Evolutionary conservation across 2,329 filamentous ascomycete species (phyloP).

Genomic region (Bertia moriformis): DNA sequence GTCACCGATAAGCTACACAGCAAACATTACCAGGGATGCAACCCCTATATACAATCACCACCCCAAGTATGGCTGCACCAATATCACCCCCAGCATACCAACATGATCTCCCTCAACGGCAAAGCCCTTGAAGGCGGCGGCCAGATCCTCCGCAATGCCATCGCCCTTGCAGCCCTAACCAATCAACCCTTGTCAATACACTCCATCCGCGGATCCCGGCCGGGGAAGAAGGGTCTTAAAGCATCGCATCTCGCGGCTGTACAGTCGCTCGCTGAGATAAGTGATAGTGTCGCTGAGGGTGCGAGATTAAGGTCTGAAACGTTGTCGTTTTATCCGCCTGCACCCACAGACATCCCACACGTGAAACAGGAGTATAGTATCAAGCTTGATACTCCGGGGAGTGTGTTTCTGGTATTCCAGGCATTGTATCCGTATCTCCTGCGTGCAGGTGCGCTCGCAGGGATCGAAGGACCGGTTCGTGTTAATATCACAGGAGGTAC

Average conservation of each 20-base stretch:
- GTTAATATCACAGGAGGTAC: background rate
- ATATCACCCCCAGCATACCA: too few species aligned
- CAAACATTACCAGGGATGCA: too few species aligned
- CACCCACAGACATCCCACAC: background rate
- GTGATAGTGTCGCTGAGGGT: slow-evolving; percentile 10
- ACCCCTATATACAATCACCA: too few species aligned
- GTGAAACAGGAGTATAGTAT: slow-evolving; percentile 11
- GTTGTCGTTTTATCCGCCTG: background rate
- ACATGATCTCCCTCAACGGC: slow-evolving; percentile 32
- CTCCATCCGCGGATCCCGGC: slow-evolving; percentile 35
- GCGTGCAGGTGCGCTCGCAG: slow-evolving; percentile 6
- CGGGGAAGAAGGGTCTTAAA: slow-evolving; percentile 36
- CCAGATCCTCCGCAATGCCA: slow-evolving; percentile 37
- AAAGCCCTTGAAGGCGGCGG: slow-evolving; percentile 46
- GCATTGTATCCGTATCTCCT: slow-evolving; percentile 42
- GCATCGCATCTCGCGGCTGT: slow-evolving; percentile 39
- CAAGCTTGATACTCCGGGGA: slow-evolving; percentile 30
- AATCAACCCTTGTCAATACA: slow-evolving; percentile 25
- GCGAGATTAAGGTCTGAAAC: background rate
- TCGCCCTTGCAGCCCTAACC: background rate
- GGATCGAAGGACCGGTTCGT: background rate
- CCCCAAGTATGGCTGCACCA: too few species aligned
- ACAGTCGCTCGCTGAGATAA: slow-evolving; percentile 27
- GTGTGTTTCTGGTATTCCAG: slow-evolving; percentile 39
- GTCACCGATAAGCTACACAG: too few species aligned